phyloP scores from a whole-genome alignment of 2,329 filamentous ascomycete genomes.

The Aspergillus novofumigatus region DNA sequence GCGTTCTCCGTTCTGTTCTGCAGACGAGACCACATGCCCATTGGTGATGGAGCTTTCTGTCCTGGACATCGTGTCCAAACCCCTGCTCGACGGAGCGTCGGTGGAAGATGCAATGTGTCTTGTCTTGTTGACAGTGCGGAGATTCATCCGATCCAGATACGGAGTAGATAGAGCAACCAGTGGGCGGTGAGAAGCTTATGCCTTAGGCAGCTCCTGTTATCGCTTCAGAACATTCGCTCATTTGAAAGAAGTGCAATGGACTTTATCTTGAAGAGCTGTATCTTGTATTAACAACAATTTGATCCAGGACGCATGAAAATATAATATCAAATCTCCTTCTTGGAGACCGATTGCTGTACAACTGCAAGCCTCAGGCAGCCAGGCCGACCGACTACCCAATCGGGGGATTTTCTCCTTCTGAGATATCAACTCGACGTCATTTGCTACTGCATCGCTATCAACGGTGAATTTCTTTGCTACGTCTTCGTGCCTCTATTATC shows the following conservation, averaged over 20 bases:
- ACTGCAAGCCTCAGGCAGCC: slow-evolving; percentile 1
- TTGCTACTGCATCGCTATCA: background rate
- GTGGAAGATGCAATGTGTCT: background rate
- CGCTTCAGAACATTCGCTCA: background rate
- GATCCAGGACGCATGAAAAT: background rate
- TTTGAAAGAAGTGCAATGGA: background rate
- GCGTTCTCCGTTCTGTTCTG: slow-evolving; percentile 1
- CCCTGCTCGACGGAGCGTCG: background rate
- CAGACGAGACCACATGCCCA: slow-evolving; percentile 19
- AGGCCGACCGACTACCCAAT: background rate
- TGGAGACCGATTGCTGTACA: background rate
- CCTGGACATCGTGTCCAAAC: background rate
- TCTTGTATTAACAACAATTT: background rate
- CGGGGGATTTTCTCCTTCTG: background rate
- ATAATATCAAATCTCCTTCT: background rate
- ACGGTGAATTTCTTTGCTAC: background rate
- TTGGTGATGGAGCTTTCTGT: slow-evolving; percentile 11
- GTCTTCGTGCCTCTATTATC: background rate
- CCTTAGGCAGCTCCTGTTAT: background rate
- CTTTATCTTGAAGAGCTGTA: background rate
- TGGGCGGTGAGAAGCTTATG: background rate
- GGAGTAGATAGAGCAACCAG: background rate
- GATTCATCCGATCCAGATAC: background rate
- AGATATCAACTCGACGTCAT: background rate
- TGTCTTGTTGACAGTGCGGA: background rate